A percentile compares a stretch with the other conserved stretches of the same genome.
These are phyloP conservation scores for Lachancea dasiensis DNA, from an alignment of 805 yeast genomes.

Conservation along the genomic window DNA sequence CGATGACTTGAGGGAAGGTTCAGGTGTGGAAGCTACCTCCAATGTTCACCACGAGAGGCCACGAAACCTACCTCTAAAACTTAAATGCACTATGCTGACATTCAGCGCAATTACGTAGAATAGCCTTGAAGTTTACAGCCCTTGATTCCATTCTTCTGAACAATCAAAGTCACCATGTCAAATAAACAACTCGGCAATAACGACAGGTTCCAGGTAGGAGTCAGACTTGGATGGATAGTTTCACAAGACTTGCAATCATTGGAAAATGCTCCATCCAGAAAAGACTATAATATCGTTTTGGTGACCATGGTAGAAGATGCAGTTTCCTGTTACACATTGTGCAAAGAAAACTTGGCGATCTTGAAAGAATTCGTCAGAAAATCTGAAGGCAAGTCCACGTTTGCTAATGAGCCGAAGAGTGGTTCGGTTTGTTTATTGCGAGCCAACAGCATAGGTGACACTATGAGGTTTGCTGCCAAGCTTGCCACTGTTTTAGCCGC, in stretches of 20 bases:
- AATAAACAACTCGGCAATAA: conserved; percentile 39
- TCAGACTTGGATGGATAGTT: conserved; percentile 49
- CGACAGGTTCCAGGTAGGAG: conserved; percentile 47
- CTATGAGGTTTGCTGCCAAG: conserved; percentile 33
- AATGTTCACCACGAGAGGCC: too few relatives aligned
- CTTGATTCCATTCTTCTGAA: conserved; percentile 39
- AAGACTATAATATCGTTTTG: conserved; percentile 49
- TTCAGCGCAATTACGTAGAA: too few relatives aligned
- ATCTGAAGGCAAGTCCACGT: conserved; percentile 33
- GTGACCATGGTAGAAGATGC: conserved; percentile 43
- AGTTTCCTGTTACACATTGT: conserved; percentile 40
- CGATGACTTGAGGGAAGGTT: too few relatives aligned
- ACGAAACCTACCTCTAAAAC: too few relatives aligned
- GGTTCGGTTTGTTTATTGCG: conserved; percentile 44
- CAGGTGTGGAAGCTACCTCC: too few relatives aligned
- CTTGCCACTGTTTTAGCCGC: conserved; percentile 39
- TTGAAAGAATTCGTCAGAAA: conserved; percentile 34
- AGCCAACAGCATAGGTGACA: conserved; percentile 28
- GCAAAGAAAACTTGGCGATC: conserved; percentile 34
- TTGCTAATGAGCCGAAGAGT: conserved; percentile 39
- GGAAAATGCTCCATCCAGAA: conserved; percentile 33
- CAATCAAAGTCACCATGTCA: conserved; percentile 38
- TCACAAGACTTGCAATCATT: conserved; percentile 31
- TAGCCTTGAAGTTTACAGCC: conserved; percentile 53
- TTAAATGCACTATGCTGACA: too few relatives aligned